Base-by-base conservation (phyloP, 2,329 filamentous ascomycete genomes). In the Stagonosporopsis vannaccii region DNA sequence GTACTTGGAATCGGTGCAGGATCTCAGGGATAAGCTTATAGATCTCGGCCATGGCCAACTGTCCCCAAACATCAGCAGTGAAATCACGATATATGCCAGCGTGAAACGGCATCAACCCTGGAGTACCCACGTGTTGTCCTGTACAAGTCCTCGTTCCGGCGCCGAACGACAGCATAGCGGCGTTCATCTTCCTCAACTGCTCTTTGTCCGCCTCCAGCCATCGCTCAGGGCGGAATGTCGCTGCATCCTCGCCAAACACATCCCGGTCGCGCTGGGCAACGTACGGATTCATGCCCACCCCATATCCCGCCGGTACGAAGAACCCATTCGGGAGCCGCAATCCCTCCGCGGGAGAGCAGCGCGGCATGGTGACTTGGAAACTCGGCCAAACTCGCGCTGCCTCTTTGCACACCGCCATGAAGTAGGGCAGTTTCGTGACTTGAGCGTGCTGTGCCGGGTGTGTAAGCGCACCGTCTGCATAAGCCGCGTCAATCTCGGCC, bases 351-450 rank as follows among this genome's bases (percentile, higher is more conserved):
- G 90, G 90, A 0, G 90, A 87, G 42, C 92, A 80, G 48, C 91
- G 84, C 74, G 92, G 90, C 39, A 92, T 79, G 0, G 87, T 85
- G 12, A 92, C 78, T 0, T 89, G 90, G 0, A 88, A 83, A 0
- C 90, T 88, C 0, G 90, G 90, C 72, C 92, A 89, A 63, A 92
- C 71, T 8, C 90, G 85, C 76, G 92, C 89, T 6, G 87, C 85
- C 74, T 95, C 91, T 69, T 92, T 90, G 66, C 93, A 84, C 48
- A 86, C 87, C 2, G 90, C 90, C 67, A 91, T 87, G 2, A 95
- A 83, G 70, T 93, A 94, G 0, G 85, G 85, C 4, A 94, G 81
- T 46, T 83, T 84, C 71, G 90, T 87, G 45, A 81, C 82, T 72
- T 92, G 65, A 3, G 26, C 26, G 28, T 70, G 59, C 26, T 56